These are phyloP conservation scores for Castanospermum australe DNA, from an alignment of 306 rosid genomes.

Conservation along the genomic window DNA sequence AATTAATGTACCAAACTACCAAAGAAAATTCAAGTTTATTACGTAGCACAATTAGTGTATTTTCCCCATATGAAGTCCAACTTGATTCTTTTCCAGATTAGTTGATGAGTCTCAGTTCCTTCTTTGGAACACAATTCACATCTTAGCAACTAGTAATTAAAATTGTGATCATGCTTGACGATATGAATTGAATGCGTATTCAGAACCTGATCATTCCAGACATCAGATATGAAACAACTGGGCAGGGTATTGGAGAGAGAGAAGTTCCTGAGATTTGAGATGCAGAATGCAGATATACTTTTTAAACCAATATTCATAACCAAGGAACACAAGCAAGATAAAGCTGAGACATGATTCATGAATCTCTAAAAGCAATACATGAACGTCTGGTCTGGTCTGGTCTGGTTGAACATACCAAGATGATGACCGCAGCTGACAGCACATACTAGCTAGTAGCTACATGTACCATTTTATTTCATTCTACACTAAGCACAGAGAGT, in stretches of 20 bases:
- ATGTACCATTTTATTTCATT: constrained; percentile 17
- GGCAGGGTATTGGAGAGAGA: neutral
- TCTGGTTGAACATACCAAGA: constrained; percentile 27
- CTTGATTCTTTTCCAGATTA: neutral
- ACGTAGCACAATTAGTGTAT: neutral
- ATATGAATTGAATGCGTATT: neutral
- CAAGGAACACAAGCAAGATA: neutral
- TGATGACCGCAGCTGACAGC: constrained; percentile 24
- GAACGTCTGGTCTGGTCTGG: too few relatives aligned
- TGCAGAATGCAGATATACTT: constrained; percentile 10
- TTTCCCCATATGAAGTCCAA: neutral
- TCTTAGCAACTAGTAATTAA: neutral
- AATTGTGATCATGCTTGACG: neutral
- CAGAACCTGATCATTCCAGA: neutral
- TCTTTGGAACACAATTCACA: neutral
- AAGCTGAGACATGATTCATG: constrained; percentile 19
- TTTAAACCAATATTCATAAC: constrained; percentile 4
- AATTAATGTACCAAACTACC: neutral
- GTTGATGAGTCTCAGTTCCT: neutral
- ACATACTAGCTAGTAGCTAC: constrained; percentile 26
- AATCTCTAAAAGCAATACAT: constrained; percentile 28
- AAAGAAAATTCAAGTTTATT: neutral
- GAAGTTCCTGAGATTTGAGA: neutral
- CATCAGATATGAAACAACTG: neutral
- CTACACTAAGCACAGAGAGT: constrained; percentile 8